Evolutionary conservation across 164 flowering plant genomes (phyloP), one percentile per base, ranked within the genome.

Genomic region (Chimonanthus praecox): DNA sequence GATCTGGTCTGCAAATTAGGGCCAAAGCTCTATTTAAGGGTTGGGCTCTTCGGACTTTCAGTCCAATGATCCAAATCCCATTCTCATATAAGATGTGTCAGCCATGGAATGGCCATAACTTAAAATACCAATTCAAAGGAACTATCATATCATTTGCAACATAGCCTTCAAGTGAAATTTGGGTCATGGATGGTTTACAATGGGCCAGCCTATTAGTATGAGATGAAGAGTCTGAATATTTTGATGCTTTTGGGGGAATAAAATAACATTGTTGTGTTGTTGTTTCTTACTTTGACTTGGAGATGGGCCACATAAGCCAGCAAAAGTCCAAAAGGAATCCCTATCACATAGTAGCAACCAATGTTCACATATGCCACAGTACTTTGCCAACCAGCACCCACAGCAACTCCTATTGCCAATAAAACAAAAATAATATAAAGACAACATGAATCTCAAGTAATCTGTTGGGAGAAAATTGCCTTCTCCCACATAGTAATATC

Each of bases 301-400:
- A 82, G 62, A 54, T 73, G 64, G 58, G 78, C 5, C 47, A 72
- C 70, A 74, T 82, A 86, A 68, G 86, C 89, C 6, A 85, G 85
- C n/a, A 82, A 48, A 5, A 74, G 63, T 69, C 87, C 89, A 15
- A 81, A 67, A 4, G 89, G 89, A 43, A 86, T 68, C 15, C 89
- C 89, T 4, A 86, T n/a, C 48, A 84, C 20, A 64, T 86, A 86
- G 66, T 83, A 86, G 79, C 84, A 82, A 5, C 73, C 73, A 33
- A 84, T 18, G 68, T 84, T 84, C 45, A 86, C 85, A 48, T 78
- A 83, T 7, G 84, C 87, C 5, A 84, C 86, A 0, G 70, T 49
- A 47, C 79, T 69, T 49, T 83, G 87, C 84, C 87, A 82, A 11
- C 87, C 87, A 6, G 87, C 80, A 2, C 85, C 85, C 33, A 82